These are phyloP conservation scores for Dissophora ornata DNA, from an alignment of 192 early-diverging fungal species.

Conservation along the genomic window DNA sequence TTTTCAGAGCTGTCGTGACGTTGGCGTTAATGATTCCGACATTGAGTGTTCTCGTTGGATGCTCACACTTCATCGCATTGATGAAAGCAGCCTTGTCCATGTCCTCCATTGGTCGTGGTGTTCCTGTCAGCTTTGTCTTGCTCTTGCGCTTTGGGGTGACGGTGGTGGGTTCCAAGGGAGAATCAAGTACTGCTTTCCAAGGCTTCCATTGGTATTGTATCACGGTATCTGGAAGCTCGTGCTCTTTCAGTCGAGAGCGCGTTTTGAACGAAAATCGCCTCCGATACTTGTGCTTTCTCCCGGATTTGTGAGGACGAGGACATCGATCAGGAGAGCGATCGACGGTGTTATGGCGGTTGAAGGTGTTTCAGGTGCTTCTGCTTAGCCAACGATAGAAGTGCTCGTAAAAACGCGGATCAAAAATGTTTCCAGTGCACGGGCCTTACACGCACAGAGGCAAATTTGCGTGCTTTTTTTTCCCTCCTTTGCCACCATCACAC, in stretches of 20 bases:
- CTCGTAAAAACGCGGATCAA: too few relatives aligned
- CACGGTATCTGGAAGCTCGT: background rate
- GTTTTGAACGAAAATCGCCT: slow-evolving; percentile 8
- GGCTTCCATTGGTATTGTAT: slow-evolving; percentile 1
- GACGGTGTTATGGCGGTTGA: background rate
- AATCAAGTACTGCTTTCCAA: background rate
- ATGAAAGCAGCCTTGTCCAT: too few relatives aligned
- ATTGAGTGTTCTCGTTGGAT: too few relatives aligned
- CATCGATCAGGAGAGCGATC: background rate
- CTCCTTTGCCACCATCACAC: too few relatives aligned
- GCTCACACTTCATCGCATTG: too few relatives aligned
- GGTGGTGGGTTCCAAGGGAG: background rate
- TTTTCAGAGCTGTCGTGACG: too few relatives aligned
- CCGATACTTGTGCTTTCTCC: background rate
- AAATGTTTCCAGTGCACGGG: too few relatives aligned
- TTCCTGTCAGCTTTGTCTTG: background rate
- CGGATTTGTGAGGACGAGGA: background rate
- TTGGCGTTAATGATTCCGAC: too few relatives aligned
- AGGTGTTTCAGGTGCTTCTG: background rate
- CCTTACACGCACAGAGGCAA: too few relatives aligned
- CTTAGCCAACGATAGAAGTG: background rate
- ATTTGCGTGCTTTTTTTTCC: too few relatives aligned
- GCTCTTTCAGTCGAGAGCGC: background rate
- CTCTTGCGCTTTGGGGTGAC: background rate
- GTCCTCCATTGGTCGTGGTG: too few relatives aligned